These are phyloP conservation scores for Cryptococcus jaspeensis DNA, from an alignment of 1,284 basidiomycete genomes.

Conservation along the genomic window DNA sequence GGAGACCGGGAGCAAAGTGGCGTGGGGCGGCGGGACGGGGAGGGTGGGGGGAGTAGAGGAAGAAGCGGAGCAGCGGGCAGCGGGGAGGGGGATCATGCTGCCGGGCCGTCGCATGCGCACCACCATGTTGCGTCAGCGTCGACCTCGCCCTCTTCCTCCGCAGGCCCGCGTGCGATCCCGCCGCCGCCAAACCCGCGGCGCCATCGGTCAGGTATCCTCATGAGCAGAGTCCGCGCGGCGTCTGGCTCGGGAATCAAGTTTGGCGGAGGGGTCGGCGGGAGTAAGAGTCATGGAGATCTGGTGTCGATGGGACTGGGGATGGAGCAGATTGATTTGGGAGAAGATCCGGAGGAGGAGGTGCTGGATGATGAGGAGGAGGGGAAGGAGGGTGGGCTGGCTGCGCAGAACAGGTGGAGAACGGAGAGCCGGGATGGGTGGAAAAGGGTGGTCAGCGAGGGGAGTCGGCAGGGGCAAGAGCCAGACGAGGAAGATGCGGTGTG, in stretches of 20 bases:
- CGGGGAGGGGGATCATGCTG: too few species aligned
- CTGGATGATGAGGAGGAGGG: conserved; percentile 10
- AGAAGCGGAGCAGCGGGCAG: too few species aligned
- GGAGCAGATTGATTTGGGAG: conserved; percentile 5
- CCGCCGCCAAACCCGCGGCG: conserved; percentile 42
- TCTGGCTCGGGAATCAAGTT: conserved; percentile 26
- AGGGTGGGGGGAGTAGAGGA: too few species aligned
- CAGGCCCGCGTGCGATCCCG: conserved; percentile 21
- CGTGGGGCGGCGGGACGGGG: too few species aligned
- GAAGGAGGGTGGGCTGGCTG: conserved; percentile 1
- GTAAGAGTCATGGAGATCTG: conserved; percentile 43
- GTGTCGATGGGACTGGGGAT: conserved; percentile 12
- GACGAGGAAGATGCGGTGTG: conserved; percentile 30
- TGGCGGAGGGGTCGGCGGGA: conserved; percentile 18
- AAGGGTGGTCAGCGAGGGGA: conserved; percentile 30
- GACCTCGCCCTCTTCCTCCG: too few species aligned
- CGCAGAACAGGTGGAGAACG: conserved; percentile 4
- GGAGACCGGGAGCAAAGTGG: too few species aligned
- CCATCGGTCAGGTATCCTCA: conserved; percentile 39
- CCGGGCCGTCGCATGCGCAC: too few species aligned
- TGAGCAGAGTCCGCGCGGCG: conserved; percentile 35
- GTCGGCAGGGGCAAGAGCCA: conserved; percentile 13
- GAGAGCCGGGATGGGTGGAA: conserved; percentile 17
- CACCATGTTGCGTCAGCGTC: too few species aligned
- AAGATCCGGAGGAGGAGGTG: conserved; percentile 7